Evolutionary conservation across 176 grass and related monocot genomes (phyloP).

Genomic region (Oryza australiensis): DNA sequence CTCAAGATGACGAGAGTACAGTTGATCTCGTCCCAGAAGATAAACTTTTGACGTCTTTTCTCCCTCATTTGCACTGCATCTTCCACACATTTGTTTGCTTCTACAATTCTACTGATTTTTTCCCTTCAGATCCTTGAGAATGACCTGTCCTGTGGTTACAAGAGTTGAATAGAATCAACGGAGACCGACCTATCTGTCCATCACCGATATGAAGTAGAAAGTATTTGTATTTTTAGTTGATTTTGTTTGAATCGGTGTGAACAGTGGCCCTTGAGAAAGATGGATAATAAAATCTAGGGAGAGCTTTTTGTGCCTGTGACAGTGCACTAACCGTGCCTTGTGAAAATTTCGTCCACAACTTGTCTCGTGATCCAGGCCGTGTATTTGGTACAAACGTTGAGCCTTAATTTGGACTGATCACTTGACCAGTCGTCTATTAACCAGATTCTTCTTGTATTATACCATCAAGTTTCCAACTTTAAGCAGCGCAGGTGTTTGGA

Average conservation of each 20-base stretch:
- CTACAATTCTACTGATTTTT: neutral
- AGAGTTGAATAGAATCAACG: neutral
- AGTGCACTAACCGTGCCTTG: neutral
- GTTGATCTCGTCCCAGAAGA: neutral
- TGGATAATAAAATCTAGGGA: neutral
- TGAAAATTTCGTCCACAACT: neutral
- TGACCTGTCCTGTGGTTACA: neutral
- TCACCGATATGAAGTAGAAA: neutral
- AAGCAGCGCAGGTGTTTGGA: neutral
- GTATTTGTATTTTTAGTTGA: neutral
- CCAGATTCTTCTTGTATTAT: neutral
- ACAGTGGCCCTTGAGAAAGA: neutral
- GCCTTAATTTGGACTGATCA: neutral
- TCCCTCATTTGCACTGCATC: neutral
- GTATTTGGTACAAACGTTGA: too few relatives aligned
- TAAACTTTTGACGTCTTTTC: neutral
- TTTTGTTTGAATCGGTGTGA: neutral
- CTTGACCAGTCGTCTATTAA: neutral
- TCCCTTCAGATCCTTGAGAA: neutral
- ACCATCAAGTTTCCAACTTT: neutral
- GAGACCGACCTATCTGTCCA: too few relatives aligned
- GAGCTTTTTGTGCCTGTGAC: neutral
- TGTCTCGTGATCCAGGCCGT: neutral
- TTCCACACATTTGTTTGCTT: conserved; percentile 4
- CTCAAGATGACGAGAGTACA: neutral